phyloP scores from a whole-genome alignment of 2,329 filamentous ascomycete genomes.

The Coniochaeta sp. region DNA sequence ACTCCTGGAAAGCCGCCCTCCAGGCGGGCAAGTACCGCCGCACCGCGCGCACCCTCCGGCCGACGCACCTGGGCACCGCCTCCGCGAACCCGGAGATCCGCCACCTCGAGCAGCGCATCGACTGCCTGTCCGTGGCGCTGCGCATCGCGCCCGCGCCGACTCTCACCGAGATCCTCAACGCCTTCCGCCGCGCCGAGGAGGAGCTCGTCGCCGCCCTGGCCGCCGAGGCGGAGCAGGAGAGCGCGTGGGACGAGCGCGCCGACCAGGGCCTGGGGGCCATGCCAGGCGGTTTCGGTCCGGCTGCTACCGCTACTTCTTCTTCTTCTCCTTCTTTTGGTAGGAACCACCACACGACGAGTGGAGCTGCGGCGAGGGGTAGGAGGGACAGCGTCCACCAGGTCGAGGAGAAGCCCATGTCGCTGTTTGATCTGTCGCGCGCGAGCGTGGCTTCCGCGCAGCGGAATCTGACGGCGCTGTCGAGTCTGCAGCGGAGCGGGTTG shows the following conservation, averaged over 20 bases:
- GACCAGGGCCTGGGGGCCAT: slow-evolving; percentile 46
- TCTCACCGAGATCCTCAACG: slow-evolving; percentile 67
- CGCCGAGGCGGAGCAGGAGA: slow-evolving; percentile 60
- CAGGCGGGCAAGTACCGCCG: slow-evolving; percentile 69
- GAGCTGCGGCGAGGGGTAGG: not conserved
- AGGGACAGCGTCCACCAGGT: slow-evolving; percentile 15
- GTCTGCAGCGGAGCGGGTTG: slow-evolving; percentile 35
- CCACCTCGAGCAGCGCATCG: slow-evolving; percentile 73
- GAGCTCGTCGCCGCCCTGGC: slow-evolving; percentile 62
- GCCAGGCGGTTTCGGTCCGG: slow-evolving; percentile 43
- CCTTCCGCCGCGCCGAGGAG: slow-evolving; percentile 71
- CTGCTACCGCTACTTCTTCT: not conserved
- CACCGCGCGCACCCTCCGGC: slow-evolving; percentile 42
- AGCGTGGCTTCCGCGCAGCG: slow-evolving; percentile 51
- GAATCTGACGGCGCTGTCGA: slow-evolving; percentile 50
- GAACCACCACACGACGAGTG: not conserved
- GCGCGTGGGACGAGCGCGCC: slow-evolving; percentile 62
- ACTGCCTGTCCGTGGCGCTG: slow-evolving; percentile 69
- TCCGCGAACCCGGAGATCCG: slow-evolving; percentile 57
- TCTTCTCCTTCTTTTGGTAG: not conserved
- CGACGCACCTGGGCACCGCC: slow-evolving; percentile 51
- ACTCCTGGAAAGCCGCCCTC: slow-evolving; percentile 73
- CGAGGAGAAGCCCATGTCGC: slow-evolving; percentile 56
- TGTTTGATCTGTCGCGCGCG: slow-evolving; percentile 57
- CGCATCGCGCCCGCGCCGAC: slow-evolving; percentile 63